Evolutionary conservation across 2,329 filamentous ascomycete species (phyloP).

Genomic region (Chrysosporium queenslandicum): DNA sequence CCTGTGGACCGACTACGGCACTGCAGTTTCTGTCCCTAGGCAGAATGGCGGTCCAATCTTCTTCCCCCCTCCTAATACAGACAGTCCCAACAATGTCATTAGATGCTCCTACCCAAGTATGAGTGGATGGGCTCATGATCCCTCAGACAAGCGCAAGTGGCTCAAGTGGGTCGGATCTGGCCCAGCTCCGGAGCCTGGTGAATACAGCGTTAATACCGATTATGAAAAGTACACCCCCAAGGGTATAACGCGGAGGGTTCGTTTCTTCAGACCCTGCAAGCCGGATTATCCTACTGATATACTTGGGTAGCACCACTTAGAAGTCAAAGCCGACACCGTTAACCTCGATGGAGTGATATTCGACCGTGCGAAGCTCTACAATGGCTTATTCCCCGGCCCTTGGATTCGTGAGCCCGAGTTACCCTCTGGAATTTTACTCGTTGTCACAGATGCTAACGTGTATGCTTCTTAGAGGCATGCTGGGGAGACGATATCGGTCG

Average conservation of each 20-base stretch:
- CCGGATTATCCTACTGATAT: not conserved
- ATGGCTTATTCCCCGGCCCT: conserved; percentile 15
- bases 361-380: conserved; percentile 13
- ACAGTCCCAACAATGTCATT: conserved; percentile 13
- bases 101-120: conserved; percentile 13
- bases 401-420: conserved; percentile 17
- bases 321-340: conserved; percentile 11
- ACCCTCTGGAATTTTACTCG: not conserved
- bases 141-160: conserved; percentile 13
- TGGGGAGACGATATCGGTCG: conserved; percentile 16
- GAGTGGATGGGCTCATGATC: conserved; percentile 13
- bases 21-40: not conserved
- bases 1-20: not conserved
- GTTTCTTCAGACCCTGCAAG: not conserved
- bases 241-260: conserved; percentile 13
- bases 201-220: conserved; percentile 15
- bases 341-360: conserved; percentile 14
- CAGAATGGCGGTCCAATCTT: conserved; percentile 1
- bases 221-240: conserved; percentile 15
- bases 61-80: conserved; percentile 9
- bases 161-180: conserved; percentile 10
- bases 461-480: conserved; percentile 11
- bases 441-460: conserved; percentile 3
- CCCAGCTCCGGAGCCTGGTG: conserved; percentile 4
- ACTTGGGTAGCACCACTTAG: conserved; percentile 8